Percentiles rank a stretch among this genome's conserved stretches.
These are phyloP conservation scores for Heterobasidion occidentale DNA, from an alignment of 1,284 basidiomycete species.

Conservation along the genomic window DNA sequence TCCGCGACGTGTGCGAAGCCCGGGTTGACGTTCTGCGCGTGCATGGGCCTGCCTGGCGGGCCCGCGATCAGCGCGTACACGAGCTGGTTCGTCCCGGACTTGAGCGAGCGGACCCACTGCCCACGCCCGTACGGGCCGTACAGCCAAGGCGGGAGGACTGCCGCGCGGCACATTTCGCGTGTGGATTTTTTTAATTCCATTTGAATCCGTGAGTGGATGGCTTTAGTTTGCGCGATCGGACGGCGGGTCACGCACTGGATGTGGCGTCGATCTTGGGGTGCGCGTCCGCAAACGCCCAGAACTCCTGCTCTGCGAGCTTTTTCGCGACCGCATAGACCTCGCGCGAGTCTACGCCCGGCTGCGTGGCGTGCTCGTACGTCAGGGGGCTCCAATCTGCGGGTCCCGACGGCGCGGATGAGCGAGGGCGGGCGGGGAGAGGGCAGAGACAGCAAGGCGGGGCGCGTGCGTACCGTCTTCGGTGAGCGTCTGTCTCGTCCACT, in stretches of 20 bases:
- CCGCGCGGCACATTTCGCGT: too few relatives aligned
- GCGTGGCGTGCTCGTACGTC: not conserved
- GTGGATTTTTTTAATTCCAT: not conserved
- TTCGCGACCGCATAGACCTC: not conserved
- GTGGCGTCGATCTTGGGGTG: slow-evolving; percentile 1
- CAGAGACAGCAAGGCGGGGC: too few relatives aligned
- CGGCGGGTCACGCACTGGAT: not conserved
- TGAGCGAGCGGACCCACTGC: not conserved
- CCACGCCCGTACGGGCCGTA: slow-evolving; percentile 1
- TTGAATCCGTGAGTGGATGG: too few relatives aligned
- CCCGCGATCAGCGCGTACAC: not conserved
- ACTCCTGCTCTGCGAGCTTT: not conserved
- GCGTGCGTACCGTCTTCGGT: not conserved
- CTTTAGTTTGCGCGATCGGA: too few relatives aligned
- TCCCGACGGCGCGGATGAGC: not conserved
- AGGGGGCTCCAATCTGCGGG: not conserved
- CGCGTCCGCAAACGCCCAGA: not conserved
- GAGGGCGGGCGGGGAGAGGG: not conserved
- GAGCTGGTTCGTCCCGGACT: not conserved
- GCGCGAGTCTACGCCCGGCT: not conserved
- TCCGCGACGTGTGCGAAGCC: not conserved
- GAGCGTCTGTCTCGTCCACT: not conserved
- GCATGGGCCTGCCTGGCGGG: not conserved
- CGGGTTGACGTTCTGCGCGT: not conserved
- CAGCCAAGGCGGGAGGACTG: not conserved